Percentiles rank a stretch among this genome's conserved stretches.
phyloP scores from a whole-genome alignment of 106 monocot genomes.

The Alisma plantagoaquatica region DNA sequence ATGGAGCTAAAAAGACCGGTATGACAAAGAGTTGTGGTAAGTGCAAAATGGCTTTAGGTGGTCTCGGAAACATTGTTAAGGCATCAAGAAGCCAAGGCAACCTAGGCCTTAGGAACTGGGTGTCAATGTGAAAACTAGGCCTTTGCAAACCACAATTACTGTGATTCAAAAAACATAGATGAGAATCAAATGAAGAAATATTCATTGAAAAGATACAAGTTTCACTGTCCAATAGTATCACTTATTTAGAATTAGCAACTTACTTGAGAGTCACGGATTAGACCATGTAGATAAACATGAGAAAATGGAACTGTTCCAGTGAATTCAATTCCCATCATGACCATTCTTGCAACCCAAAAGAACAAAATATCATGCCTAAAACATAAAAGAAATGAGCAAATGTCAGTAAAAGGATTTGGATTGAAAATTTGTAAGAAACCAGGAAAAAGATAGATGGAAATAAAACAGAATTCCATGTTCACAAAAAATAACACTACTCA shows the following conservation, averaged over 20 bases:
- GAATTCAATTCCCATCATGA: slow-evolving; percentile 99
- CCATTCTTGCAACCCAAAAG: slow-evolving; percentile 99
- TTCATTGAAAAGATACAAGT: background rate
- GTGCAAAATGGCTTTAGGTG: too few species aligned
- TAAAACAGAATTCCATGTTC: background rate
- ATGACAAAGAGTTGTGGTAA: too few species aligned
- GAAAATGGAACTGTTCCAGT: slow-evolving; percentile 92
- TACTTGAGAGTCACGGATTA: slow-evolving; percentile 93
- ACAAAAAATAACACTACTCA: too few species aligned
- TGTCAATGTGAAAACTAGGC: too few species aligned
- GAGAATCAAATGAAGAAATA: background rate
- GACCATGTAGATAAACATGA: slow-evolving; percentile 93
- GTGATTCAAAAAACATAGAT: background rate
- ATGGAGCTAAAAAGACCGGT: too few species aligned
- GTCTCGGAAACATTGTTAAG: too few species aligned
- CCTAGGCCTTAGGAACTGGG: too few species aligned
- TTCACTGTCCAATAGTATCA: too few species aligned
- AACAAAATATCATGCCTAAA: slow-evolving; percentile 96
- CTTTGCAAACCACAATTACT: too few species aligned
- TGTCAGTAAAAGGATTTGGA: background rate
- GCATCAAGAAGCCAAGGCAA: too few species aligned
- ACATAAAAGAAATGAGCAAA: slow-evolving; percentile 5
- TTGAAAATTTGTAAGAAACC: background rate
- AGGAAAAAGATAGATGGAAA: background rate
- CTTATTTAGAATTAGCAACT: slow-evolving; percentile 11